These are phyloP conservation scores for Xanthoceras sorbifolium DNA, from an alignment of 345 rosid species.

Conservation along the genomic window DNA sequence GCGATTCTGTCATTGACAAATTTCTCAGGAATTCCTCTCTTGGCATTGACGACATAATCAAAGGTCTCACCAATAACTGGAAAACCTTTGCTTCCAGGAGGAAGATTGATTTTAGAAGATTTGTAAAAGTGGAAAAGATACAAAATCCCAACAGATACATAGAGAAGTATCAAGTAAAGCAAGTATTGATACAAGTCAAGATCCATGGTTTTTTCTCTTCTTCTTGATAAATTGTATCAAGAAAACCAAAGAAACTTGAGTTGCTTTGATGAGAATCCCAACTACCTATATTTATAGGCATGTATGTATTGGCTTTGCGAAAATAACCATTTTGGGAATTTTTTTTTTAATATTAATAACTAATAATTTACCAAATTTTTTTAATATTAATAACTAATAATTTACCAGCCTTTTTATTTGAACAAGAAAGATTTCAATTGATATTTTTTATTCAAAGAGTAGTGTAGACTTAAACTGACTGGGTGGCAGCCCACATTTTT, in stretches of 20 bases:
- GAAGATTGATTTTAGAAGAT: conserved; percentile 20
- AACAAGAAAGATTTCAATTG: too few species aligned
- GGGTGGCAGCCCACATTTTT: too few species aligned
- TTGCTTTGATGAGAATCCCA: not conserved
- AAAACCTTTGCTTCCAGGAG: conserved; percentile 25
- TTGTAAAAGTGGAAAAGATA: conserved; percentile 9
- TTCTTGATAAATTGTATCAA: not conserved
- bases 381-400: too few species aligned
- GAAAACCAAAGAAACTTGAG: too few species aligned
- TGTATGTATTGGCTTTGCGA: too few species aligned
- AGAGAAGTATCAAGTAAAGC: conserved; percentile 21
- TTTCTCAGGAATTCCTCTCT: conserved; percentile 23
- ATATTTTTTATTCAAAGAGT: too few species aligned
- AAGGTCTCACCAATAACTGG: conserved; percentile 29
- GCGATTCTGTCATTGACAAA: conserved; percentile 32
- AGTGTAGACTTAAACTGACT: too few species aligned
- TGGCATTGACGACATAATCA: conserved; percentile 12
- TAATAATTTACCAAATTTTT: too few species aligned
- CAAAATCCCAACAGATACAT: conserved; percentile 5
- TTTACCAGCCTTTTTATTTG: too few species aligned
- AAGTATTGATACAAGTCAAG: conserved; percentile 16
- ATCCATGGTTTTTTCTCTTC: not conserved
- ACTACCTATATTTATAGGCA: not conserved
- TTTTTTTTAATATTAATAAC: too few species aligned
- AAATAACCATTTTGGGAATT: too few species aligned